Evolutionary conservation across 2,329 filamentous ascomycete species (phyloP).

Genomic region (Cercospora sojina): DNA sequence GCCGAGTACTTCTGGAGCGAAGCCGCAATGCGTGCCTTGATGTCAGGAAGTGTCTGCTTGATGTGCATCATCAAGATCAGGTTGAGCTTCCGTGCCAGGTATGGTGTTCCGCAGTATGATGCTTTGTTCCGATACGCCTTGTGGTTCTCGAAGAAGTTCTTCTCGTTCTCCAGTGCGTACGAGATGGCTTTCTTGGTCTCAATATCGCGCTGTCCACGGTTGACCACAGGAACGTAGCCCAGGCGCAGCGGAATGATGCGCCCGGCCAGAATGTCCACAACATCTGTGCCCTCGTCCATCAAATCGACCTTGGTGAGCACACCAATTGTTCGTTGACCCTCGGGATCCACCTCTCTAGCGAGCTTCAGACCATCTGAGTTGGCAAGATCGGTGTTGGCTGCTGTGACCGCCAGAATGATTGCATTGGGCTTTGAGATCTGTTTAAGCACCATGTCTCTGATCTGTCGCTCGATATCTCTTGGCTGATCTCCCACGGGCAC

Average conservation of each 20-base stretch:
- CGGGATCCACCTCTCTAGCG: constrained; percentile 92
- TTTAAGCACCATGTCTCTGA: constrained; percentile 96
- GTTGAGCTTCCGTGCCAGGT: constrained; percentile 94
- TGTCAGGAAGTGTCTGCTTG: constrained; percentile 97
- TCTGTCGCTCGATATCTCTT: constrained; percentile 93
- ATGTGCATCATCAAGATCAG: constrained; percentile 99
- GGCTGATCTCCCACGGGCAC: constrained; percentile 96
- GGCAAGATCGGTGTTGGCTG: constrained; percentile 95
- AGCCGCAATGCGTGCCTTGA: constrained; percentile 93
- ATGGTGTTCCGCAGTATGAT: constrained; percentile 96
- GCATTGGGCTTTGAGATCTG: constrained; percentile 98
- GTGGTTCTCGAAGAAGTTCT: constrained; percentile 97
- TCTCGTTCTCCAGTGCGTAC: constrained; percentile 87
- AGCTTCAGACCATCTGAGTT: constrained; percentile 98
- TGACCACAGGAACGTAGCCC: constrained; percentile 96
- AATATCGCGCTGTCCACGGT: constrained; percentile 95
- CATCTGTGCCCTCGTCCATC: constrained; percentile 98
- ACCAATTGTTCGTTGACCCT: constrained; percentile 96
- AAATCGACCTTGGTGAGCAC: constrained; percentile 98
- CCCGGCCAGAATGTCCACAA: constrained; percentile 96
- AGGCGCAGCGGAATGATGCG: constrained; percentile 92
- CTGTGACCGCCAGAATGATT: constrained; percentile 93
- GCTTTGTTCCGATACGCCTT: constrained; percentile 98
- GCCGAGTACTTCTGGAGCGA: constrained; percentile 87
- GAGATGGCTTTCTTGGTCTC: constrained; percentile 97